Conservation (phyloP, 2,329 filamentous ascomycete species). For the Beauveria rudraprayagi region DNA sequence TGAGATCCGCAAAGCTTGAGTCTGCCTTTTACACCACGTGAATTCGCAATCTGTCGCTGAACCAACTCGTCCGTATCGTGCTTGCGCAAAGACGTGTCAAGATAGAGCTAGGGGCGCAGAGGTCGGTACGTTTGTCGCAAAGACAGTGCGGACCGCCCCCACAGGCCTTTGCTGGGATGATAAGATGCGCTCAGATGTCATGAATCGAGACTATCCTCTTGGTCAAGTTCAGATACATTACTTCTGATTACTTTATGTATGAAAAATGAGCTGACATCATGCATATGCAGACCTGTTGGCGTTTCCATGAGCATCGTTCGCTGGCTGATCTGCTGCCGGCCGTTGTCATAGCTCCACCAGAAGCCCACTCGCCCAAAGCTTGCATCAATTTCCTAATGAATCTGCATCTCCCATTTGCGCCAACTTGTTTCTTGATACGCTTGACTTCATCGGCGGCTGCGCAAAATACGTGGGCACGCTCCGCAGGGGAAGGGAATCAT, state of each 20-base stretch:
- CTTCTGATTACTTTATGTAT: not conserved
- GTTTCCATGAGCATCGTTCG: not conserved
- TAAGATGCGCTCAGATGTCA: not conserved
- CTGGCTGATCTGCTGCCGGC: not conserved
- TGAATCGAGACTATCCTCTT: not conserved
- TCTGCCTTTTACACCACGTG: not conserved
- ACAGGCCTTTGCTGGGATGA: not conserved
- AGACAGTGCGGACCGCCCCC: slow-evolving; percentile 1
- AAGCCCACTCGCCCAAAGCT: not conserved
- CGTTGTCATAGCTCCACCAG: not conserved
- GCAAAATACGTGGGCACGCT: not conserved
- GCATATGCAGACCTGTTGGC: too few species aligned
- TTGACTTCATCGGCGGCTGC: not conserved
- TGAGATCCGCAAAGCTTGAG: not conserved
- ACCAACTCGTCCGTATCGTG: not conserved
- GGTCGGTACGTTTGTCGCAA: not conserved
- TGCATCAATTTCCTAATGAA: not conserved
- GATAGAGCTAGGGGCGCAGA: not conserved
- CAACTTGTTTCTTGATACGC: not conserved
- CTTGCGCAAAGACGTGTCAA: not conserved
- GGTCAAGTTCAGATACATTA: too few species aligned
- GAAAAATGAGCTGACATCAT: not conserved
- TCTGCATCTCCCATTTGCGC: not conserved
- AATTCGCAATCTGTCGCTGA: not conserved
- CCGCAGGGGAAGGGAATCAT: not conserved